phyloP scores from a whole-genome alignment of 192 early-diverging fungal genomes.

The Phycomyces blakesleeanus region DNA sequence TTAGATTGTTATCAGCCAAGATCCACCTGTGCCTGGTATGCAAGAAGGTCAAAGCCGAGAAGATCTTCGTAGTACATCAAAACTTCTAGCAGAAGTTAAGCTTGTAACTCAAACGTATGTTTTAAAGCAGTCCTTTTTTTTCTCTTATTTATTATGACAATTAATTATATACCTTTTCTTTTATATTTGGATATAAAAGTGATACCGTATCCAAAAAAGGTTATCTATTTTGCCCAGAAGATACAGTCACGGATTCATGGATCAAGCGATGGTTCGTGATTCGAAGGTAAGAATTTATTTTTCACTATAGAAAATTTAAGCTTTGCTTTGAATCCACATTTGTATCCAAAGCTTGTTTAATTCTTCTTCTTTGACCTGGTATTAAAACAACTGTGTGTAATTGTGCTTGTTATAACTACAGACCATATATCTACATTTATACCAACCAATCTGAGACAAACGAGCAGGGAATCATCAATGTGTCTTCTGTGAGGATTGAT shows the following conservation, averaged over 20 bases:
- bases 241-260: slow-evolving; percentile 61
- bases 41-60: slow-evolving; percentile 9
- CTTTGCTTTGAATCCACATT: not conserved
- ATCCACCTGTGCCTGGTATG: slow-evolving; percentile 34
- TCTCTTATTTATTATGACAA: too few relatives aligned
- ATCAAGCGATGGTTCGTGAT: slow-evolving; percentile 76
- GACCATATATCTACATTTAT: slow-evolving; percentile 81
- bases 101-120: slow-evolving; percentile 41
- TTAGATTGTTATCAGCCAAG: slow-evolving; percentile 47
- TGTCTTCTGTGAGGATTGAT: slow-evolving; percentile 61
- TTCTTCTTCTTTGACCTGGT: too few relatives aligned
- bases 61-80: slow-evolving; percentile 15
- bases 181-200: too few relatives aligned
- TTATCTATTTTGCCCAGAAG: slow-evolving; percentile 50
- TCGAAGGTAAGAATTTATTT: slow-evolving; percentile 40
- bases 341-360: too few relatives aligned
- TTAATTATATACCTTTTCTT: too few relatives aligned
- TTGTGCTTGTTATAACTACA: slow-evolving; percentile 26
- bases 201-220: slow-evolving; percentile 54
- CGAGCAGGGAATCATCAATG: slow-evolving; percentile 72
- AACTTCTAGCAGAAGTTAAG: slow-evolving; percentile 42
- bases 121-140: slow-evolving; percentile 1
- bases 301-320: too few relatives aligned
- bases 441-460: slow-evolving; percentile 53
- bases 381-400: too few relatives aligned